Evolutionary conservation across 2,329 filamentous ascomycete species (phyloP), one percentile per base, ranked within the genome.

Genomic region (Microdochium nivale): DNA sequence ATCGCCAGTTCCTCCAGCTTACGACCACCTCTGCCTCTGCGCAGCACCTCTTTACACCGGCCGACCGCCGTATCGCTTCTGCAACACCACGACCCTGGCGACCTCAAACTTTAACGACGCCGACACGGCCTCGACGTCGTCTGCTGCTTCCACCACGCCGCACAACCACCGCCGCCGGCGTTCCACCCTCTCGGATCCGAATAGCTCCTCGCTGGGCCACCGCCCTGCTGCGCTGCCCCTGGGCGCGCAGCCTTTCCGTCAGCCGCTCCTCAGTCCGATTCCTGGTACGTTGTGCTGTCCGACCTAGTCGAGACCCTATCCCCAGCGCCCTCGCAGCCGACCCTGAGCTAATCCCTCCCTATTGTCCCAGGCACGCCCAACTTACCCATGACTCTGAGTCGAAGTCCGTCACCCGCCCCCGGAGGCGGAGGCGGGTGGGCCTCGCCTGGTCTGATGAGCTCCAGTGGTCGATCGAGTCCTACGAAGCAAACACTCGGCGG

Each of bases 391-490:
- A 88, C 88, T 59, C 73, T 92, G 56, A 94, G 90, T 59, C 84
- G 90, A 70, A 95, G 89, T 65, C 89, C 91, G 49, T 96, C 90
- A 52, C 92, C 91, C 55, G 80, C 83, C 56, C 86, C 84, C 55
- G 87, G 87, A 62, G 90, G 89, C 55, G 87, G 87, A 62, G 90
- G 89, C 65, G 90, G 90, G 60, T 96, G 92, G 91, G 83, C 88
- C 52, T 94, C 86, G 70, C 90, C 87, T 52, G 88, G 85, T 57
- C 78, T 89, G 64, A 86, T 82, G 63, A 83, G 87, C 54, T 83
- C 81, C 57, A 88, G 86, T 66, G 86, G 86, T 55, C 79, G 80
- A 58, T 81, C 82, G 35, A 90, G 84, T 65, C 86, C 88, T 59
- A 72, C 70, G 62, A 77, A 69, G 65, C 70, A 62, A 68, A 58